phyloP scores from a whole-genome alignment of 2,329 filamentous ascomycete species.

The Aspergillus sp. region DNA sequence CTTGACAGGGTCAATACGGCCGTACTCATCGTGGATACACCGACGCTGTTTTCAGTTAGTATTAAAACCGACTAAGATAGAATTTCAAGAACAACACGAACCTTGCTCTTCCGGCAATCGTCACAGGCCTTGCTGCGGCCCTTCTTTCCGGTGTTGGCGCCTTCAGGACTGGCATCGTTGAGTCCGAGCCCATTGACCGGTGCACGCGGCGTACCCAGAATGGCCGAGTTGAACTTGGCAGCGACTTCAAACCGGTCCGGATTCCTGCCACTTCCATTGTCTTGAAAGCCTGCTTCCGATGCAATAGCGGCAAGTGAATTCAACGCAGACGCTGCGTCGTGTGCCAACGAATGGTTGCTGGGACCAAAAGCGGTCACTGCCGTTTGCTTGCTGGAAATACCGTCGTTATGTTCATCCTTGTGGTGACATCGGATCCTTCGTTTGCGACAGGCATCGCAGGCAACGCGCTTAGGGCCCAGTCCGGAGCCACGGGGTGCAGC shows the following conservation, averaged over 20 bases:
- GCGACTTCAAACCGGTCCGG: conserved; percentile 34
- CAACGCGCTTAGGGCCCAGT: conserved; percentile 60
- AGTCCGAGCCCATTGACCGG: conserved; percentile 28
- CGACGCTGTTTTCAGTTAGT: conserved; percentile 54
- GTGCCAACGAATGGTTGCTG: conserved; percentile 35
- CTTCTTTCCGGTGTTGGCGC: conserved; percentile 52
- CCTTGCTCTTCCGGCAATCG: conserved; percentile 69
- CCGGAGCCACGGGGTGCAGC: conserved; percentile 59
- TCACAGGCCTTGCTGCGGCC: conserved; percentile 65
- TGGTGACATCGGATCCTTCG: conserved; percentile 65
- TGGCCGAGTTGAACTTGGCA: conserved; percentile 28
- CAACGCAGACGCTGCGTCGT: conserved; percentile 43
- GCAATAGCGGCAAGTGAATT: conserved; percentile 44
- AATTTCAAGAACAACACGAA: conserved; percentile 37
- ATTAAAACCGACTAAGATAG: background rate
- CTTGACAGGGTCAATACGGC: conserved; percentile 65
- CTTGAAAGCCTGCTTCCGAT: conserved; percentile 38
- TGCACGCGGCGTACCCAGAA: conserved; percentile 31
- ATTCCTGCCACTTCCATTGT: conserved; percentile 25
- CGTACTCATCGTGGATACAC: conserved; percentile 67
- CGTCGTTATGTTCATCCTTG: conserved; percentile 54
- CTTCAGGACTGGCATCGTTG: conserved; percentile 37
- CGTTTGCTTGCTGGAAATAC: conserved; percentile 30
- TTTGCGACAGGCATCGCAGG: conserved; percentile 64
- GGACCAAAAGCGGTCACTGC: conserved; percentile 34